phyloP scores from a whole-genome alignment of 1,284 basidiomycete species.

The Porogramme epimiltina region DNA sequence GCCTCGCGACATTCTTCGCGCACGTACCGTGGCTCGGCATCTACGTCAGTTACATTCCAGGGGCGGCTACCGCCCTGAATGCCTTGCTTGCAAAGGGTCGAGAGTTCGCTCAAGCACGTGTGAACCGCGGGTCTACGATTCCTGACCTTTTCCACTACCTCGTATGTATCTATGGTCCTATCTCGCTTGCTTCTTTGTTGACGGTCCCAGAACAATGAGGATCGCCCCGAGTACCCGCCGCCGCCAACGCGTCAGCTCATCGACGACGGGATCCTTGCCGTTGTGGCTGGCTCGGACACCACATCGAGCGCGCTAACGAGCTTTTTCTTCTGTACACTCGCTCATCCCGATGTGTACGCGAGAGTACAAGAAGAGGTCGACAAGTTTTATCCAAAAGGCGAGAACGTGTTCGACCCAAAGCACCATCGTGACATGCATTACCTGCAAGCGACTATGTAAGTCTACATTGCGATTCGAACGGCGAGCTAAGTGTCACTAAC shows the following conservation, averaged over 20 bases:
- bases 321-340: conserved; percentile 25
- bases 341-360: conserved; percentile 22
- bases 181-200: background rate
- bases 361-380: conserved; percentile 32
- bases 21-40: conserved; percentile 21
- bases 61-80: conserved; percentile 10
- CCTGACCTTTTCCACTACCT: conserved; percentile 27
- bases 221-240: conserved; percentile 14
- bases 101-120: conserved; percentile 8
- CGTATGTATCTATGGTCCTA: background rate
- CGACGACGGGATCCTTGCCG: conserved; percentile 22
- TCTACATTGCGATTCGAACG: background rate
- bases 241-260: conserved; percentile 19
- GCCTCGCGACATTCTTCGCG: conserved; percentile 8
- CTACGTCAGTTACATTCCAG: conserved; percentile 13
- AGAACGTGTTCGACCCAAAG: conserved; percentile 27
- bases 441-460: conserved; percentile 35
- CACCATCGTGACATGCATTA: conserved; percentile 30
- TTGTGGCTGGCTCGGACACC: conserved; percentile 37
- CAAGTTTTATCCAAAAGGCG: conserved; percentile 26
- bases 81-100: conserved; percentile 1
- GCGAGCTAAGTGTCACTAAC: background rate
- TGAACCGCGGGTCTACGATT: conserved; percentile 8
- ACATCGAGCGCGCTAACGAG: conserved; percentile 24
- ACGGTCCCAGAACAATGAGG: conserved; percentile 20